Base-by-base conservation (phyloP, 441 rosid species). In the Pelargonium cotyledonis region DNA sequence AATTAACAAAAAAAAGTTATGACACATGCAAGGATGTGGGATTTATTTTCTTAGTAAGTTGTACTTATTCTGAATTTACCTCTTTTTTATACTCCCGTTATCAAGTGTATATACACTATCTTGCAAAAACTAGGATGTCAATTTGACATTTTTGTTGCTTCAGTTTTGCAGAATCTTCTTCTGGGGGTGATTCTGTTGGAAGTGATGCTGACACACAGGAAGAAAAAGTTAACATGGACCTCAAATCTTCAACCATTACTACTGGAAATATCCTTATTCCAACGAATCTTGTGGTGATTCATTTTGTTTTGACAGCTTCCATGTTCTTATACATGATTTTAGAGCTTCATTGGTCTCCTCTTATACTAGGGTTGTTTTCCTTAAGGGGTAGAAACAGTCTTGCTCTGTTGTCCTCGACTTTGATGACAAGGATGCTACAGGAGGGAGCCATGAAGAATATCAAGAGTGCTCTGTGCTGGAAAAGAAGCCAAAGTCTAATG, bases 91-190 rank as follows among this genome's bases (percentile, higher is more conserved):
- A 2, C 9, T 43, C 47, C 47, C 12, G 47, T 43, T 58, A 19
- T 58, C 31, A 55, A 55, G 8, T 55, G 5, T 43, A 43, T 7
- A 43, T 43, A 2, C 11, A 7, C 11, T 43, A 43, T 43, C 11
- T 8, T 7, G 47, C 47, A 1, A 7, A 43, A 7, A 43, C 12
- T 18, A 38, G 61, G 51, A 57, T 29, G 43, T 55, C 62, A 35
- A 65, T n/a, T 35, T 71, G 5, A 65, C 68, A 15, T 71, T 26
- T 73, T 46, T 66, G 9, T 61, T 73, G 65, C 65, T 72, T 49
- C 85, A 94, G 97, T 72, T 89, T 80, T 79, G 76, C 80, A 43
- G 99, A 91, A 68, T 69, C 75, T 69, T 84, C 93, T 31, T 81
- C 94, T 31, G 89, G 80, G 19, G 87, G 76, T 70, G 85, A 85